These are phyloP conservation scores for Bjerkandera adusta DNA, from an alignment of 1,284 basidiomycete genomes.

Conservation along the genomic window DNA sequence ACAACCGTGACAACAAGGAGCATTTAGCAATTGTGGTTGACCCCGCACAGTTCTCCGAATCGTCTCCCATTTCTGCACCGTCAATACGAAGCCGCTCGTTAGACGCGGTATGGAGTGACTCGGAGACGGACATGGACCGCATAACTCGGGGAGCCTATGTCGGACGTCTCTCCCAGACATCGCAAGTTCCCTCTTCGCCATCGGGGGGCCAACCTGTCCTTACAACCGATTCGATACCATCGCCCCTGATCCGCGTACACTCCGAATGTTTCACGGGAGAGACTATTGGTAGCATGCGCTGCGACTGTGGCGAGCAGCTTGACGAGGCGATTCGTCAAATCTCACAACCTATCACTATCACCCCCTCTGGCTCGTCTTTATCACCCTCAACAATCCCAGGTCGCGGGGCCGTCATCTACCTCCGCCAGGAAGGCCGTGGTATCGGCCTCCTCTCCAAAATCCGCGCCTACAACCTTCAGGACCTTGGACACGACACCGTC, in stretches of 20 bases:
- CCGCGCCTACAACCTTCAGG: conserved; percentile 97
- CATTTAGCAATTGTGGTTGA: conserved; percentile 98
- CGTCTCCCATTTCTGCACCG: conserved; percentile 37
- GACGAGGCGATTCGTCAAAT: conserved; percentile 96
- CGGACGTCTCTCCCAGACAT: conserved; percentile 69
- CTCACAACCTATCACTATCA: conserved; percentile 63
- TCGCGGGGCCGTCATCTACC: conserved; percentile 94
- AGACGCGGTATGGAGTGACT: conserved; percentile 83
- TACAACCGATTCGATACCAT: conserved; percentile 43
- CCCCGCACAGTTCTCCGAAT: conserved; percentile 69
- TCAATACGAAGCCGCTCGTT: conserved; percentile 82
- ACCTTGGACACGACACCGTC: conserved; percentile 98
- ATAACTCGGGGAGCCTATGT: conserved; percentile 94
- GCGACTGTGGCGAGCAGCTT: conserved; percentile 98
- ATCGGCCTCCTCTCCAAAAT: conserved; percentile 97
- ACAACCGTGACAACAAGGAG: conserved; percentile 89
- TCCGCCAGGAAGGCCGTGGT: conserved; percentile 98
- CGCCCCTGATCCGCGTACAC: conserved; percentile 93
- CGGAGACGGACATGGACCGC: conserved; percentile 93
- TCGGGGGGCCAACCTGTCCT: conserved; percentile 25
- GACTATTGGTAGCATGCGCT: conserved; percentile 97
- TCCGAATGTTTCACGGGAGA: conserved; percentile 99
- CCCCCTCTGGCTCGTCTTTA: conserved; percentile 32
- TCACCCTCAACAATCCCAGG: conserved; percentile 56
- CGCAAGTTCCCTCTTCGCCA: conserved; percentile 53